A percentile compares a stretch with the other conserved stretches of the same genome.
These are phyloP conservation scores for Ascochyta lentis DNA, from an alignment of 2,329 filamentous ascomycete genomes.

Conservation along the genomic window DNA sequence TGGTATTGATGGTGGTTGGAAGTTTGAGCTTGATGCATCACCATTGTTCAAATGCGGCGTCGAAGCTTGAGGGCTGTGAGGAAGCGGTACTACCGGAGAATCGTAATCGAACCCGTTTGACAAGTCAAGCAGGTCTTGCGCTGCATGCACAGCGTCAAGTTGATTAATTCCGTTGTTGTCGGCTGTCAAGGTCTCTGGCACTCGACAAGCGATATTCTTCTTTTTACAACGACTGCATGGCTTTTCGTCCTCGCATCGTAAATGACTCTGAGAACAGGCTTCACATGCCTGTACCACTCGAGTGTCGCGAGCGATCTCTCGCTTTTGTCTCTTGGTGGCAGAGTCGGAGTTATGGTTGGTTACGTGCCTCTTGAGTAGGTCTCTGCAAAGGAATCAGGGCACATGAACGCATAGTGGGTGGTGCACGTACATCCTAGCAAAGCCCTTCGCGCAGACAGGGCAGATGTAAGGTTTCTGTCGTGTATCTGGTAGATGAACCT, in stretches of 20 bases:
- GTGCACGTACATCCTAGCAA: constrained; percentile 51
- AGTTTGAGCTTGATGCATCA: constrained; percentile 8
- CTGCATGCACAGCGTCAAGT: constrained; percentile 37
- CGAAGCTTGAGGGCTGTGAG: constrained; percentile 3
- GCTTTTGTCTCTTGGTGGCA: constrained; percentile 35
- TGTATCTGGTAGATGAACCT: constrained; percentile 31
- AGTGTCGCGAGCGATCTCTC: constrained; percentile 35
- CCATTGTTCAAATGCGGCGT: constrained; percentile 5
- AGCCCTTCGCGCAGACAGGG: constrained; percentile 55
- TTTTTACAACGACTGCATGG: constrained; percentile 60
- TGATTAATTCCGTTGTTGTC: constrained; percentile 28
- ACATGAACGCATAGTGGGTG: background rate
- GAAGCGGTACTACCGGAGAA: constrained; percentile 15
- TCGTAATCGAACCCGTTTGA: constrained; percentile 35
- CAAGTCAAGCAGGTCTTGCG: constrained; percentile 39
- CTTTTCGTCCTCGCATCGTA: constrained; percentile 63
- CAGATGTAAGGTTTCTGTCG: constrained; percentile 56
- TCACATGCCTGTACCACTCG: constrained; percentile 57
- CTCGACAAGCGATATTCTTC: constrained; percentile 55
- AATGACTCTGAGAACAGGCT: constrained; percentile 58
- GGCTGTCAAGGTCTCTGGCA: constrained; percentile 22
- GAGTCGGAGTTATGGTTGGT: constrained; percentile 52
- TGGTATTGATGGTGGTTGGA: constrained; percentile 6
- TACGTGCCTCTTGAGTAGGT: constrained; percentile 60
- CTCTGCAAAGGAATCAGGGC: constrained; percentile 36